These are phyloP conservation scores for Hypomyces perniciosus DNA, from an alignment of 2,329 filamentous ascomycete genomes.

Conservation along the genomic window DNA sequence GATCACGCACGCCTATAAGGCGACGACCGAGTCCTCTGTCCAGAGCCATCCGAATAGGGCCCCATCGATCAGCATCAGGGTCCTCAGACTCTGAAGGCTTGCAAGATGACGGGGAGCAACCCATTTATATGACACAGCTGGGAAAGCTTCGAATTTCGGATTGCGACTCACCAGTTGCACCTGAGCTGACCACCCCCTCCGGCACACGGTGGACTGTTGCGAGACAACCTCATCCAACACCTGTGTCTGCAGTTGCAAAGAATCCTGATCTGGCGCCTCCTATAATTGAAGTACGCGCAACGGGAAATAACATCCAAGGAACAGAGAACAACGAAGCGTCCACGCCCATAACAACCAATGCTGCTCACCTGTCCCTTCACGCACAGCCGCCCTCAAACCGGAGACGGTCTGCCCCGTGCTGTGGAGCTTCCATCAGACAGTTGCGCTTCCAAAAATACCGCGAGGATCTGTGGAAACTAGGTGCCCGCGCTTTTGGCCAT, in stretches of 20 bases:
- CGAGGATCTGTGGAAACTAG: conserved; percentile 18
- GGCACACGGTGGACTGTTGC: conserved; percentile 4
- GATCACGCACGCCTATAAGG: neutral
- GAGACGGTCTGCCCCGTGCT: neutral
- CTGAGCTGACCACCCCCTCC: neutral
- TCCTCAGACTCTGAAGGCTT: neutral
- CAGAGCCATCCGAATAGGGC: neutral
- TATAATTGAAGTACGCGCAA: neutral
- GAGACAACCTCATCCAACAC: neutral
- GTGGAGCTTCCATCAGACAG: conserved; percentile 10
- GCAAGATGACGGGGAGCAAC: neutral
- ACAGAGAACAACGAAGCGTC: neutral
- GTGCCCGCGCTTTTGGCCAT: conserved; percentile 14
- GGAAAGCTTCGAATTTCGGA: neutral
- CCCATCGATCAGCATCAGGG: neutral
- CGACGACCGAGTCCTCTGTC: neutral
- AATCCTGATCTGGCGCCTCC: neutral
- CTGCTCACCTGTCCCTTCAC: neutral
- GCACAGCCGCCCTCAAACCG: neutral
- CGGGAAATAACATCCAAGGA: too few species aligned
- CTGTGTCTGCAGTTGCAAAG: neutral
- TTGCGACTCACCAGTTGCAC: neutral
- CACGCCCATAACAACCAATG: neutral
- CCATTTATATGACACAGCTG: neutral
- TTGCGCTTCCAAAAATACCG: conserved; percentile 21